phyloP scores from a whole-genome alignment of 306 rosid species.

The Mimosa pudica region DNA sequence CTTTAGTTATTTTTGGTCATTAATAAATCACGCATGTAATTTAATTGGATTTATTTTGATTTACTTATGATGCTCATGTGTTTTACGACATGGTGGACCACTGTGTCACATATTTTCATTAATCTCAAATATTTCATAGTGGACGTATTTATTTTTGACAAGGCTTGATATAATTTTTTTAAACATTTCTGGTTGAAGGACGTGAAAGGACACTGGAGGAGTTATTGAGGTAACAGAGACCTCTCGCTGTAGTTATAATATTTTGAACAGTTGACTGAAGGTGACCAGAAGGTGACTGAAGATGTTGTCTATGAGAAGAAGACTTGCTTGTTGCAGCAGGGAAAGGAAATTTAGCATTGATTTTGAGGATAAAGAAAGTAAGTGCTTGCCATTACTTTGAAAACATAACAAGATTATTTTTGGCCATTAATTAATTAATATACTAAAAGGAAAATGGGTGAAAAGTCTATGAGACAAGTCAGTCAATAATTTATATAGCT shows the following conservation, averaged over 20 bases:
- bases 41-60: slow-evolving; percentile 16
- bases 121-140: background rate
- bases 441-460: background rate
- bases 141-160: slow-evolving; percentile 2
- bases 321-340: slow-evolving; percentile 74
- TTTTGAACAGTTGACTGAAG: background rate
- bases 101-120: slow-evolving; percentile 15
- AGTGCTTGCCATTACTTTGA: slow-evolving; percentile 28
- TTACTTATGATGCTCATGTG: slow-evolving; percentile 27
- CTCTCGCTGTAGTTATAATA: slow-evolving; percentile 13
- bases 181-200: slow-evolving; percentile 39
- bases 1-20: background rate
- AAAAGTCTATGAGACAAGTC: background rate
- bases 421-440: background rate
- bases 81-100: slow-evolving; percentile 37
- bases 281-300: slow-evolving; percentile 10
- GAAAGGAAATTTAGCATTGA: slow-evolving; percentile 72
- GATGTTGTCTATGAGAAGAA: slow-evolving; percentile 60
- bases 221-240: slow-evolving; percentile 37
- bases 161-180: slow-evolving; percentile 18
- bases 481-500: background rate
- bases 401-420: background rate
- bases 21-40: background rate
- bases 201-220: slow-evolving; percentile 19
- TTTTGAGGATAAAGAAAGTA: slow-evolving; percentile 77